Conservation (phyloP, 176 grass and related monocot species). For the Thinopyrum elongatum region DNA sequence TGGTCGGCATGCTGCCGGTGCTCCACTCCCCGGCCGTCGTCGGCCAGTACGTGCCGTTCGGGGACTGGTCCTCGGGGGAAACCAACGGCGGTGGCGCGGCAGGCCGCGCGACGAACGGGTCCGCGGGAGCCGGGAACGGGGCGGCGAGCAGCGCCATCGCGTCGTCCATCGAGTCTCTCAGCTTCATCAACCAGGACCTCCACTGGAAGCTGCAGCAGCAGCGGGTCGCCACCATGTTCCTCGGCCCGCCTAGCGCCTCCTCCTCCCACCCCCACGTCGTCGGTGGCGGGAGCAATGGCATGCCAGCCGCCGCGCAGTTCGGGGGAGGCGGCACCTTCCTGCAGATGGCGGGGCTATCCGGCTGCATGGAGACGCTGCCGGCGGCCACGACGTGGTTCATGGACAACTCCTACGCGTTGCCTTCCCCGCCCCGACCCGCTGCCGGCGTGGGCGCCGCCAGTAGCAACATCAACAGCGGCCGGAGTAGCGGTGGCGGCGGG, state of each 20-base stretch:
- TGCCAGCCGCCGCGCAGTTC: neutral
- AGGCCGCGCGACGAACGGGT: neutral
- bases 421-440: slow-evolving; percentile 10
- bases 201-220: slow-evolving; percentile 98
- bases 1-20: slow-evolving; percentile 36
- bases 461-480: slow-evolving; percentile 26
- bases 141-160: slow-evolving; percentile 55
- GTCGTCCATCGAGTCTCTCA: slow-evolving; percentile 91
- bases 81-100: neutral
- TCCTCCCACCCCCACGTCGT: neutral
- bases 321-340: slow-evolving; percentile 32
- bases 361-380: slow-evolving; percentile 30
- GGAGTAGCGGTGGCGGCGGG: slow-evolving; percentile 24
- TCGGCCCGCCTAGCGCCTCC: slow-evolving; percentile 33
- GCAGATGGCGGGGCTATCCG: slow-evolving; percentile 29
- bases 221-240: slow-evolving; percentile 64
- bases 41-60: slow-evolving; percentile 61
- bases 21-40: slow-evolving; percentile 34
- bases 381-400: slow-evolving; percentile 46
- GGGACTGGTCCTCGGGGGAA: slow-evolving; percentile 37
- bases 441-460: neutral
- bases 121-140: neutral
- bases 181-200: slow-evolving; percentile 97
- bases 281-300: neutral
- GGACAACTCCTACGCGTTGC: slow-evolving; percentile 31